Evolutionary conservation across 2,329 filamentous ascomycete genomes (phyloP), one percentile per base, ranked within the genome.

Genomic region (Stachybotrys elegans): DNA sequence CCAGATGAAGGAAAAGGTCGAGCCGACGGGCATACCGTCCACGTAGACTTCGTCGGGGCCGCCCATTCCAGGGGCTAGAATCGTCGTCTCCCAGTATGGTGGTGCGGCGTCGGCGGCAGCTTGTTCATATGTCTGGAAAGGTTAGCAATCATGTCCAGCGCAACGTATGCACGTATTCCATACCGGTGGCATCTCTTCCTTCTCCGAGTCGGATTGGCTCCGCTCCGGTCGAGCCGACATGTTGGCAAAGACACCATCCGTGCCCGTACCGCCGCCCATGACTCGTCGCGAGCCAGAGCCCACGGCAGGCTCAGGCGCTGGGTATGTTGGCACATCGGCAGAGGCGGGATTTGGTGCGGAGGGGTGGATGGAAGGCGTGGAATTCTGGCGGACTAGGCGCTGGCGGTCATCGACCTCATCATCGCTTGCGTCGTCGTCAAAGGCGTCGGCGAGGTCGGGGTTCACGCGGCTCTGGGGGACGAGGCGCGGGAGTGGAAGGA

Each of bases 1-100:
- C 88, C 88, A 94, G 54, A 92, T 72, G 58, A 94, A 94, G 48
- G 82, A 86, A 69, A 94, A 94, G 49, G 93, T 72, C 40, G 87
- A 90, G 51, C 88, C 88, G 43, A 94, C 93, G 4, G 94, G 90
- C 60, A 98, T 84, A 56, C 93, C 93, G 62, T 98, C 93, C 45
- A 98, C 87, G 59, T 93, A 98, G 39, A 98, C 92, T 65, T 98
- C 93, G 60, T 97, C 91, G 31, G 84, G 81, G n/a, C 86, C 87
- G 42, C 86, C 86, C 52, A 93, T 81, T 44, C 92, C 93, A 1
- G 93, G 93, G 0, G 91, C 92, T 42, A 98, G 79, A 52, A 98
- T 96, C 0, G 93, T 97, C 6, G 93, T 98, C 72, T 98, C 93
- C 93, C 93, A 98, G 68, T 98, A 98, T 0, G 93, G 93, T 1